These are phyloP conservation scores for Polyplosphaeria fusca DNA, from an alignment of 495 filamentous ascomycete genomes.

Conservation along the genomic window DNA sequence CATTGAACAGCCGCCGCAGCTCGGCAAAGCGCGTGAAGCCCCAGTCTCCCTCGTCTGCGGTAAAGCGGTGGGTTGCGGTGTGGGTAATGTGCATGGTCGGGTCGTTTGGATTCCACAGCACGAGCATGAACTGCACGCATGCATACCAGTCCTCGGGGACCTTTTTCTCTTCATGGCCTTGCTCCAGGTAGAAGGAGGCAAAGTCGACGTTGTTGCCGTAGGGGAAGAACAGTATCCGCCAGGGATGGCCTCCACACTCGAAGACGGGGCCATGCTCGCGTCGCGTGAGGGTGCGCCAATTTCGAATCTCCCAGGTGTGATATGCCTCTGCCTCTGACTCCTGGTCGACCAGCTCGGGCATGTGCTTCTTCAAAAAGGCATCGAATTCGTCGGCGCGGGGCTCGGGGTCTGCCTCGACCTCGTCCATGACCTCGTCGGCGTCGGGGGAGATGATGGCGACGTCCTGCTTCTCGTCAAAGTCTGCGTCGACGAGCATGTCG, in stretches of 20 bases:
- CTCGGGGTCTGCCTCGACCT: slow-evolving; percentile 46
- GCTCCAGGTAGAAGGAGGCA: slow-evolving; percentile 94
- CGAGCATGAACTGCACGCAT: slow-evolving; percentile 92
- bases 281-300: slow-evolving; percentile 69
- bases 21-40: slow-evolving; percentile 94
- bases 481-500: slow-evolving; percentile 54
- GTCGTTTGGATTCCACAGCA: slow-evolving; percentile 89
- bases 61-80: slow-evolving; percentile 82
- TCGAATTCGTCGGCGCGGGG: slow-evolving; percentile 75
- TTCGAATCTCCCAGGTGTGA: slow-evolving; percentile 80
- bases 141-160: slow-evolving; percentile 88
- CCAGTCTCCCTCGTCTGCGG: slow-evolving; percentile 96
- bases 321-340: slow-evolving; percentile 66
- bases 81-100: slow-evolving; percentile 72
- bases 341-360: slow-evolving; percentile 69
- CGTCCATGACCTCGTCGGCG: slow-evolving; percentile 47
- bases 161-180: slow-evolving; percentile 68
- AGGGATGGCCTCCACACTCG: slow-evolving; percentile 80
- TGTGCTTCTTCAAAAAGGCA: slow-evolving; percentile 75
- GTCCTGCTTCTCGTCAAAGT: slow-evolving; percentile 70
- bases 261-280: slow-evolving; percentile 87
- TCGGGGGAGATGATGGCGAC: slow-evolving; percentile 81
- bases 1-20: slow-evolving; percentile 72
- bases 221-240: slow-evolving; percentile 94
- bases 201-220: slow-evolving; percentile 89